Evolutionary conservation across 1,284 basidiomycete species (phyloP), one percentile per base, ranked within the genome.

Genomic region (Rhodotorula sp.): DNA sequence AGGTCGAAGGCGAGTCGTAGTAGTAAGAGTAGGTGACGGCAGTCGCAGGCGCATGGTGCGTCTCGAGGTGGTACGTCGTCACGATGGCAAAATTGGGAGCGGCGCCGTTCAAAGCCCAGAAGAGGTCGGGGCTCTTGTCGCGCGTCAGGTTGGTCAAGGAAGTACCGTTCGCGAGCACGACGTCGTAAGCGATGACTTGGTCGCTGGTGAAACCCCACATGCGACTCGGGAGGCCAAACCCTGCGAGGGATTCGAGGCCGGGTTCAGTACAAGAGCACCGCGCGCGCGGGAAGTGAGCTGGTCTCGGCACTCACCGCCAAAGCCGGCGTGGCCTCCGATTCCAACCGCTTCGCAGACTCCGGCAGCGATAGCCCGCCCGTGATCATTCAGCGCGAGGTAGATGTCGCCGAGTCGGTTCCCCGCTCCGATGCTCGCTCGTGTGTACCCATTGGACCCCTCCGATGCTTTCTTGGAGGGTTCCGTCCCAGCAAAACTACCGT

Each of bases 281-380:
- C 18, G 31, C 14, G 18, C 10, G 14, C 48, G 31, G 34, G 34
- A 34, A 10, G 58, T 23, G 23, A 39, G 21, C 20, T 43, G 31
- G 8, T 10, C 4, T 18, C 16, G 8, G 6, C 14, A 51, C 68
- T 26, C 43, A 66, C 68, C 70, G 14, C 80, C 81, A 63, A 79
- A 82, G 21, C 78, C 75, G 15, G 78, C 78, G 57, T 82, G 80
- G 1, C 77, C 77, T 5, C 80, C 80, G 10, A 79, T 74, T 14
- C 81, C 81, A 43, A 82, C 81, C 23, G 78, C 78, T 2, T 81
- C 78, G 59, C 78, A 82, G 16, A 78, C 79, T 1, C 81, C 81
- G n/a, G 80, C 80, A 0, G 80, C 73, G 64, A 82, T 74, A 14
- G 75, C 81, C 20, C 78, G 70, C 18, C 77, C 79, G 39, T 79